Evolutionary conservation across 2,329 filamentous ascomycete species (phyloP).

Genomic region (Alternaria postmessia): DNA sequence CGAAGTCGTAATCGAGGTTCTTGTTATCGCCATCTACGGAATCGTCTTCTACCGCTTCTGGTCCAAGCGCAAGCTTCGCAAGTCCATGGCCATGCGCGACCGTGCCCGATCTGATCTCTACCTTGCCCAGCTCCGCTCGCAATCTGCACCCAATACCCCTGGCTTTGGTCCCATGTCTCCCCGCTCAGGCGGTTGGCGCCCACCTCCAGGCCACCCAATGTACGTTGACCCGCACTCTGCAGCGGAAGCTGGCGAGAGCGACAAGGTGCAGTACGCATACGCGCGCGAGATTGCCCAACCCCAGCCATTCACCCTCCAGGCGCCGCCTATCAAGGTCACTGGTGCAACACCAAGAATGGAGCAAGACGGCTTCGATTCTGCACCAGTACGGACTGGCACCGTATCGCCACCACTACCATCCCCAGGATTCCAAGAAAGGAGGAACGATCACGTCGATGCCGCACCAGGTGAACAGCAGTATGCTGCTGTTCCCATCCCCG

Average conservation of each 20-base stretch:
- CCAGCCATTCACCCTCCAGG: constrained; percentile 83
- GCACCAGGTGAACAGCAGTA: constrained; percentile 85
- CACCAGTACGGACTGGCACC: constrained; percentile 46
- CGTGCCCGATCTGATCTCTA: constrained; percentile 94
- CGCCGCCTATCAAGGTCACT: constrained; percentile 81
- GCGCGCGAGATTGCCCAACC: constrained; percentile 56
- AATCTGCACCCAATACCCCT: constrained; percentile 94
- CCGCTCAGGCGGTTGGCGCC: constrained; percentile 61
- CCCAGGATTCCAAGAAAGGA: constrained; percentile 53
- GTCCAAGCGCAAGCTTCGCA: constrained; percentile 92
- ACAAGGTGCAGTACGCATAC: constrained; percentile 48
- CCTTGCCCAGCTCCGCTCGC: constrained; percentile 71
- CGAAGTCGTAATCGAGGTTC: constrained; percentile 89
- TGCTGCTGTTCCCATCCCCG: constrained; percentile 86
- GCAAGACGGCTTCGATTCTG: constrained; percentile 67
- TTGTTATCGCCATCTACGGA: constrained; percentile 91
- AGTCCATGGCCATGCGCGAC: constrained; percentile 96
- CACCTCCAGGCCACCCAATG: constrained; percentile 54
- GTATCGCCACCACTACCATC: constrained; percentile 47
- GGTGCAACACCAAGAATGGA: constrained; percentile 75
- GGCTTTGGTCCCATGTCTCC: constrained; percentile 76
- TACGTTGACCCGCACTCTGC: constrained; percentile 57
- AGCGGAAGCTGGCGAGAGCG: constrained; percentile 61
- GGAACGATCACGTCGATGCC: constrained; percentile 71
- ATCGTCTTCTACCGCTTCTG: constrained; percentile 98